Base-by-base conservation (phyloP, 257 asterid genomes). In the Fraxinus americana region DNA sequence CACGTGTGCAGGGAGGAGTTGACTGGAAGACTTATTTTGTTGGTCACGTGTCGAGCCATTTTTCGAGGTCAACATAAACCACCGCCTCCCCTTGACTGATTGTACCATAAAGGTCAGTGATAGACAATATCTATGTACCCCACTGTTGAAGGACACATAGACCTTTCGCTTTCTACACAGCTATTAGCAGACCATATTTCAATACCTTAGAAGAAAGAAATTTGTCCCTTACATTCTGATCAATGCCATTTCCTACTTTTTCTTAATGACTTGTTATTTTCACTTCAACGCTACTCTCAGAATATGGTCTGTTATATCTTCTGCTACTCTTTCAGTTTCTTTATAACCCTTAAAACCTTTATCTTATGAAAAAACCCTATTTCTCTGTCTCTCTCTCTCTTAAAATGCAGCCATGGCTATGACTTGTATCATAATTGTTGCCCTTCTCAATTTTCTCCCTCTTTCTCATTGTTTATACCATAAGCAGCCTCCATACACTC, bases 231-330 rank as follows among this genome's bases (percentile, higher is more conserved):
- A 19, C 63, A 52, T n/a, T 52, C 63, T 52, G 25, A 19, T 52
- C 63, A 9, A 59, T 59, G 59, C 59, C 59, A 13, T 50, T 50
- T 81, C 63, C 84, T 82, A 83, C 87, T 82, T 77, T 85, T 77
- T 84, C 87, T 67, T 29, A 36, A 66, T 71, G 97, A 86, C 88
- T 83, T 86, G 98, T 92, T 92, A 81, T 80, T 92, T 88, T 90
- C 97, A 92, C 71, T 70, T 74, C 82, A 67, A 41, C 29, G 9
- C 80, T 63, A 75, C 78, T 59, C 74, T 19, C 63, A n/a, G 66
- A 57, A 57, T 57, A 57, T 57, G 66, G 66, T 21, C 67, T 23
- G 67, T 82, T 41, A 41, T 41, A 41, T 41, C 48, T 41, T 41
- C 48, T 41, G 48, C 48, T 10, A 41, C 48, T 41, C 48, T 41